Conservation (phyloP, 2,329 filamentous ascomycete species). For the Pseudogymnoascus sp. region DNA sequence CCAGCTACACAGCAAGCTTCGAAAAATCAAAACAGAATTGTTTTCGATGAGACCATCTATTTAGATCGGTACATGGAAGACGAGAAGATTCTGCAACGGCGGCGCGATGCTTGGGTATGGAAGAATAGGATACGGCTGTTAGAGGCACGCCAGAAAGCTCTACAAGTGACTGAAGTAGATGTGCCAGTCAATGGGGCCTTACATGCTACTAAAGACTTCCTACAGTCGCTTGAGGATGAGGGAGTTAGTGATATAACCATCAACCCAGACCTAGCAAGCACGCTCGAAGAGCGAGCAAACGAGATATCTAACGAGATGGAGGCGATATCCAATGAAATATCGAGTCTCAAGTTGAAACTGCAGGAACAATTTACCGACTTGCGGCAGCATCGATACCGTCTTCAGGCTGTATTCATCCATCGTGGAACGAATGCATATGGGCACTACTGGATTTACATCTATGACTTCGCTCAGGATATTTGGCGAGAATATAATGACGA, state of each 20-base stretch:
- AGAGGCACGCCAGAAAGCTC: slow-evolving; percentile 30
- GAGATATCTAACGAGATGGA: slow-evolving; percentile 39
- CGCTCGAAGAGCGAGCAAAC: slow-evolving; percentile 37
- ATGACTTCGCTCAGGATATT: slow-evolving; percentile 68
- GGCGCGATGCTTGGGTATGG: slow-evolving; percentile 66
- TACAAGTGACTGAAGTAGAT: slow-evolving; percentile 19
- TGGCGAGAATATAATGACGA: slow-evolving; percentile 97
- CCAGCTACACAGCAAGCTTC: slow-evolving; percentile 47
- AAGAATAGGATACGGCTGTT: slow-evolving; percentile 54
- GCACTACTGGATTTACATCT: slow-evolving; percentile 96
- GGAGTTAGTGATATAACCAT: slow-evolving; percentile 35
- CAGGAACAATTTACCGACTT: slow-evolving; percentile 53
- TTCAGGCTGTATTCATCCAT: slow-evolving; percentile 92
- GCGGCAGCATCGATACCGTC: slow-evolving; percentile 61
- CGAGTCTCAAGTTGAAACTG: slow-evolving; percentile 28
- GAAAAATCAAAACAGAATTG: slow-evolving; percentile 71
- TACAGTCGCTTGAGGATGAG: slow-evolving; percentile 36
- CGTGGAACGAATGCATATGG: slow-evolving; percentile 63
- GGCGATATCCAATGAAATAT: slow-evolving; percentile 38
- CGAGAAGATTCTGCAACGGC: slow-evolving; percentile 50
- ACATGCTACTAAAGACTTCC: slow-evolving; percentile 29
- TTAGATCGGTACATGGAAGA: slow-evolving; percentile 82
- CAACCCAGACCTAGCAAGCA: slow-evolving; percentile 31
- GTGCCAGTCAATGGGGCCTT: slow-evolving; percentile 24
- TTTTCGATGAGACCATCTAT: slow-evolving; percentile 73